phyloP scores from a whole-genome alignment of 2,329 filamentous ascomycete species.

The Clonostachys rosea region DNA sequence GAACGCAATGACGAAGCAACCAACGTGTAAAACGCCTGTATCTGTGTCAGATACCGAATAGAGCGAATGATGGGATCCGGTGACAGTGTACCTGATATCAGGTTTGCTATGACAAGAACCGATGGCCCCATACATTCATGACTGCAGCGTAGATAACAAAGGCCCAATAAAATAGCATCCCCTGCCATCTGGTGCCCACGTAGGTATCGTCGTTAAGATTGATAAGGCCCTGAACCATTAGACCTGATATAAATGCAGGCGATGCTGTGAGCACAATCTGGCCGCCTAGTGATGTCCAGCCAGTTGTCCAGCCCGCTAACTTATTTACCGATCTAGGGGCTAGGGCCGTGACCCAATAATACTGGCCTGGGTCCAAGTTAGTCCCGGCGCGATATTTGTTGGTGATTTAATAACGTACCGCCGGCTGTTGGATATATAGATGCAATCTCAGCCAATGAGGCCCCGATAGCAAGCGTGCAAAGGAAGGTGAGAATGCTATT shows the following conservation, averaged over 20 bases:
- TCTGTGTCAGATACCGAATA: neutral
- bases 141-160: constrained; percentile 26
- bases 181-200: constrained; percentile 32
- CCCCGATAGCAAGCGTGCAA: constrained; percentile 14
- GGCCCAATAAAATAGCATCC: constrained; percentile 41
- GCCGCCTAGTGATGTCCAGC: constrained; percentile 40
- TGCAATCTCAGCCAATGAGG: constrained; percentile 30
- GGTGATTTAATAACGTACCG: constrained; percentile 8
- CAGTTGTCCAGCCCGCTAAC: constrained; percentile 14
- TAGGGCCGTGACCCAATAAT: constrained; percentile 37
- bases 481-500: constrained; percentile 30
- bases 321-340: constrained; percentile 4
- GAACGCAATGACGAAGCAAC: constrained; percentile 16
- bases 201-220: constrained; percentile 34
- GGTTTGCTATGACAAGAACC: constrained; percentile 27
- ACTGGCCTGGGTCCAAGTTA: constrained; percentile 24
- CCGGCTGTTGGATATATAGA: constrained; percentile 27
- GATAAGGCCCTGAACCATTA: constrained; percentile 36
- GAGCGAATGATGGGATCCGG: neutral
- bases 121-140: constrained; percentile 34
- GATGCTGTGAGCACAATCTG: constrained; percentile 40
- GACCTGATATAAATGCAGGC: constrained; percentile 38
- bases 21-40: constrained; percentile 15
- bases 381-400: neutral
- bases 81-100: constrained; percentile 4